Evolutionary conservation across 148 eudicot species (phyloP), one percentile per base, ranked within the genome.

Genomic region (Silene latifolia): DNA sequence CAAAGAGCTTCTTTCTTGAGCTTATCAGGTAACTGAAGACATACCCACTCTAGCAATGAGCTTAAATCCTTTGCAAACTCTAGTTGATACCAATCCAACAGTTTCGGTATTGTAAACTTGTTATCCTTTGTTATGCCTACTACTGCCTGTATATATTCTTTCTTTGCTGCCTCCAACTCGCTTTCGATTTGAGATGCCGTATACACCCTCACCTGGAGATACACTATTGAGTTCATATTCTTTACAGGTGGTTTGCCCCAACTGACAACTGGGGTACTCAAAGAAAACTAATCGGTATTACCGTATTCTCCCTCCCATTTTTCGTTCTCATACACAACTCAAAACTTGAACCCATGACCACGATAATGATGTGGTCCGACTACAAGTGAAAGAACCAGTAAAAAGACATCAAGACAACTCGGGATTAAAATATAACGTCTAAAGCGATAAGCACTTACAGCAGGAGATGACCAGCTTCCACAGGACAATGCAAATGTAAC

Each of bases 381-480:
- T 35, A 39, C 44, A 39, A 39, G 44, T 39, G 44, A 4, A 39
- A 39, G 44, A 39, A 39, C 44, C 44, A 39, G 44, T 39, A 39
- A 39, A 35, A 35, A 35, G 42, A 35, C 42, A 35, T 3, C 42
- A 35, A 35, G 3, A 0, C 7, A 35, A 39, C 44, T 39, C 8
- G 6, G 44, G 8, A 39, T 39, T 0, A 39, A 39, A 6, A 39
- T 39, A 39, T 39, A 39, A 39, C 2, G 44, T 6, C 44, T 39
- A 39, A 39, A 39, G 44, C 44, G 6, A 39, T 7, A 39, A 35
- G 32, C 68, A 83, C 97, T 91, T 80, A 94, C 98, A 79, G 96
- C 96, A 62, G 97, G 98, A 27, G 96, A 91, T 32, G 96, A 93
- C 89, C 97, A 92, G 67, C 96, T 94, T 69, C 98, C 98, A 71